A percentile compares a stretch with the other conserved stretches of the same genome.
These are phyloP conservation scores for Echinochloa phyllopogon DNA, from an alignment of 176 grass and related monocot genomes.

Conservation along the genomic window DNA sequence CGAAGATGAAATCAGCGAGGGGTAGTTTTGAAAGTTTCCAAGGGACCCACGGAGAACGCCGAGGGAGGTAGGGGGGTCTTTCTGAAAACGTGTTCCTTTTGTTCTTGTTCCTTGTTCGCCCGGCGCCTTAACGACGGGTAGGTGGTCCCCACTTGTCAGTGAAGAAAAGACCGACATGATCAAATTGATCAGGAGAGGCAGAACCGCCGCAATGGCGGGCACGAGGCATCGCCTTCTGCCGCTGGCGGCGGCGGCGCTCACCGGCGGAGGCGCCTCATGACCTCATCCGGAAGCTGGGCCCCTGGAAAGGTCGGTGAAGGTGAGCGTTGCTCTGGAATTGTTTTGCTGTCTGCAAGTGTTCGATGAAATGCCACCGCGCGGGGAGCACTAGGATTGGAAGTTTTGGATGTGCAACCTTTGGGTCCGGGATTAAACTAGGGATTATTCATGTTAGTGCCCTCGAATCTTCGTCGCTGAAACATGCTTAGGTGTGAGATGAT, in stretches of 20 bases:
- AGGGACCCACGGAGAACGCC: not conserved
- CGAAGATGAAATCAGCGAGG: slow-evolving; percentile 14
- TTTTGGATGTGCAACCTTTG: not conserved
- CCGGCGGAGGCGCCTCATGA: too few relatives aligned
- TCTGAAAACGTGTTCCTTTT: not conserved
- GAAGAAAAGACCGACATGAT: too few relatives aligned
- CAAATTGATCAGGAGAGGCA: not conserved
- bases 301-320: not conserved
- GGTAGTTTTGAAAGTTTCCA: not conserved
- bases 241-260: not conserved
- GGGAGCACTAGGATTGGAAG: not conserved
- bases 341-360: slow-evolving; percentile 11
- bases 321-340: not conserved
- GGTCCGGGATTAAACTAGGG: not conserved
- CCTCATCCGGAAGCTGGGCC: not conserved
- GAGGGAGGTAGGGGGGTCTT: not conserved
- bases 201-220: not conserved
- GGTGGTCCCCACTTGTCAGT: slow-evolving; percentile 29
- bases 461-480: not conserved
- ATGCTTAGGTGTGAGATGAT: not conserved
- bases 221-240: not conserved
- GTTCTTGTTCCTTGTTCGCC: not conserved
- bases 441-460: not conserved
- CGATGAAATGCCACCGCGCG: slow-evolving; percentile 14
- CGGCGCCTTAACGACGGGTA: too few relatives aligned